Percentiles rank a stretch among this genome's conserved stretches.
These are phyloP conservation scores for Achaetomium macrosporum DNA, from an alignment of 2,329 filamentous ascomycete genomes.

Conservation along the genomic window DNA sequence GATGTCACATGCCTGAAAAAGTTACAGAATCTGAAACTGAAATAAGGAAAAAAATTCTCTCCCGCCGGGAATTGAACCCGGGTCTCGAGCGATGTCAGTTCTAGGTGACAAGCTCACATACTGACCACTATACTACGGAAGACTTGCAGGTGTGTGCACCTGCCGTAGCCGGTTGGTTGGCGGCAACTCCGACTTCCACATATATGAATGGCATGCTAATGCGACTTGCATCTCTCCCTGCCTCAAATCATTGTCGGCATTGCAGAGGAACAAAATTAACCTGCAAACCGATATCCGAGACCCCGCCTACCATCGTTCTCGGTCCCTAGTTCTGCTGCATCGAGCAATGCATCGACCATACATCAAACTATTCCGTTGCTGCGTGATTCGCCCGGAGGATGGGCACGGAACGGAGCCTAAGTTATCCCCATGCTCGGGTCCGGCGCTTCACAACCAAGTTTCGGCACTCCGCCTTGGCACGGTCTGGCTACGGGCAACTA, in stretches of 20 bases:
- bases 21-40: background rate
- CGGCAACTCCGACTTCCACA: fast-evolving
- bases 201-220: conserved; percentile 1
- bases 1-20: background rate
- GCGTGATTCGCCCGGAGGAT: no score
- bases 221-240: no score
- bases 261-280: no score
- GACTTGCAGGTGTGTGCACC: conserved; percentile 17
- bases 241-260: no score
- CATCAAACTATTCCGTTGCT: no score
- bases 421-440: no score
- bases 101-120: conserved; percentile 21
- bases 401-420: no score
- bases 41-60: conserved; percentile 10
- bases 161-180: conserved; percentile 16
- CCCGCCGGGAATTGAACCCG: conserved; percentile 23
- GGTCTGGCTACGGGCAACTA: background rate
- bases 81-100: conserved; percentile 18
- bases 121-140: conserved; percentile 23
- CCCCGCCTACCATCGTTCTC: no score
- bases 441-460: background rate
- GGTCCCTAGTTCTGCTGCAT: no score
- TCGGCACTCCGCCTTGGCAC: background rate
- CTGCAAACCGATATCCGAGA: no score
- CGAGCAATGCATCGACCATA: no score